These are phyloP conservation scores for Neonectria faginata DNA, from an alignment of 2,329 filamentous ascomycete genomes.

Conservation along the genomic window DNA sequence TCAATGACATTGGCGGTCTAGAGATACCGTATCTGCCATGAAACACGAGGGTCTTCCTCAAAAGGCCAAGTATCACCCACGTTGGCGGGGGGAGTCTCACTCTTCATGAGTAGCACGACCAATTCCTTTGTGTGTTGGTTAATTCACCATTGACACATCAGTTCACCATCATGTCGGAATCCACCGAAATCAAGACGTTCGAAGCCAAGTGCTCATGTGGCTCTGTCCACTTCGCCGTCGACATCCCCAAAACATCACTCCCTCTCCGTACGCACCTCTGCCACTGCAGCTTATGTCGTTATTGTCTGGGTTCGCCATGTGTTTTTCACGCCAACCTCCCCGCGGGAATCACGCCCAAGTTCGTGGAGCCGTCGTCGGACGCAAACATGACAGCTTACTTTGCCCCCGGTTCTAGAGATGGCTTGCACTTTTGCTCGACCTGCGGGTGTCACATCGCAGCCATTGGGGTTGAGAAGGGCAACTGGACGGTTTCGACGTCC, in stretches of 20 bases:
- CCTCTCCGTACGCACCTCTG: constrained; percentile 59
- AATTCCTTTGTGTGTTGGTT: neutral
- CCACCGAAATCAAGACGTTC: constrained; percentile 49
- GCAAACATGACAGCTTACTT: constrained; percentile 53
- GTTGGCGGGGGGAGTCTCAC: neutral
- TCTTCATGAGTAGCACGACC: neutral
- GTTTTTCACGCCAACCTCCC: constrained; percentile 57
- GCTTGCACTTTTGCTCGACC: constrained; percentile 58
- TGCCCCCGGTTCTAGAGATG: constrained; percentile 45
- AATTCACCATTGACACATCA: neutral
- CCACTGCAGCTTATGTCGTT: constrained; percentile 60
- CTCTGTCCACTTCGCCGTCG: constrained; percentile 56
- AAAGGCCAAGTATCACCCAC: neutral
- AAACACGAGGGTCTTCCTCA: constrained; percentile 1
- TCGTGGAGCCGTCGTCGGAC: constrained; percentile 54
- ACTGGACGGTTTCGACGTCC: constrained; percentile 55
- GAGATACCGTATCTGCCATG: neutral
- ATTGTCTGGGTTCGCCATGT: constrained; percentile 55
- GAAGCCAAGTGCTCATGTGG: constrained; percentile 60
- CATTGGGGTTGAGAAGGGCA: constrained; percentile 45
- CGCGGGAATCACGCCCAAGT: constrained; percentile 50
- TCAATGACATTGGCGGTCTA: constrained; percentile 21
- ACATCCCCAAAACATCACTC: constrained; percentile 52
- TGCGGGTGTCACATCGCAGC: constrained; percentile 61
- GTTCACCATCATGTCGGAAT: constrained; percentile 35